A percentile compares a stretch with the other conserved stretches of the same genome.
phyloP scores from a whole-genome alignment of 345 rosid species.

The Salix exigua region DNA sequence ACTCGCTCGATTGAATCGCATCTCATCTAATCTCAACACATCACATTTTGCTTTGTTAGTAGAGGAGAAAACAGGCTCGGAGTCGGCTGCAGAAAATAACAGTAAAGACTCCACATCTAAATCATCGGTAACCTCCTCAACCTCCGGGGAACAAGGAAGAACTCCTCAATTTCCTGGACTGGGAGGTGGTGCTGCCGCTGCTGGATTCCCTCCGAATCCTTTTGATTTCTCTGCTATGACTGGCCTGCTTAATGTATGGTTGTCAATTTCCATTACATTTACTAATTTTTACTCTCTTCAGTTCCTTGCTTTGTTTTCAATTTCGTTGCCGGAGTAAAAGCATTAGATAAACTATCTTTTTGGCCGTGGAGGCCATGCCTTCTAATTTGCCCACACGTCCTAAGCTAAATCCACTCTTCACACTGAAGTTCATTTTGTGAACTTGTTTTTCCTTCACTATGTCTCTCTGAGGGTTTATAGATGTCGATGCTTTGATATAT shows the following conservation, averaged over 20 bases:
- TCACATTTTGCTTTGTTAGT: neutral
- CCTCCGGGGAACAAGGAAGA: constrained; percentile 30
- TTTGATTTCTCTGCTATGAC: constrained; percentile 91
- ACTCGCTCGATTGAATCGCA: neutral
- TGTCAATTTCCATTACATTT: neutral
- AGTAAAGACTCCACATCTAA: constrained; percentile 17
- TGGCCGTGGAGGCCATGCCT: too few species aligned
- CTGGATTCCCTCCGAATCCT: constrained; percentile 52
- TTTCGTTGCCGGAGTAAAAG: too few species aligned
- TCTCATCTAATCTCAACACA: neutral
- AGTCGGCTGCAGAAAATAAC: constrained; percentile 19
- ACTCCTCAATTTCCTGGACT: constrained; percentile 23
- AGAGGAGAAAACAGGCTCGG: constrained; percentile 53
- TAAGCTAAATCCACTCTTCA: neutral
- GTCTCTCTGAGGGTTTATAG: neutral
- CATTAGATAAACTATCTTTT: too few species aligned
- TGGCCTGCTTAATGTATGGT: constrained; percentile 70
- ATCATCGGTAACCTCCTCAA: constrained; percentile 49
- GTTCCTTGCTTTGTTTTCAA: neutral
- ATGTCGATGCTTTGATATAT: neutral
- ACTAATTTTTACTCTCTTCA: neutral
- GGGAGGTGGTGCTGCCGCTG: neutral
- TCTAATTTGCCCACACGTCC: too few species aligned
- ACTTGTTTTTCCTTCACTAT: neutral
- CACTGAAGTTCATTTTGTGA: neutral